Evolutionary conservation across 257 asterid species (phyloP).

Genomic region (Knoxia roxburghii): DNA sequence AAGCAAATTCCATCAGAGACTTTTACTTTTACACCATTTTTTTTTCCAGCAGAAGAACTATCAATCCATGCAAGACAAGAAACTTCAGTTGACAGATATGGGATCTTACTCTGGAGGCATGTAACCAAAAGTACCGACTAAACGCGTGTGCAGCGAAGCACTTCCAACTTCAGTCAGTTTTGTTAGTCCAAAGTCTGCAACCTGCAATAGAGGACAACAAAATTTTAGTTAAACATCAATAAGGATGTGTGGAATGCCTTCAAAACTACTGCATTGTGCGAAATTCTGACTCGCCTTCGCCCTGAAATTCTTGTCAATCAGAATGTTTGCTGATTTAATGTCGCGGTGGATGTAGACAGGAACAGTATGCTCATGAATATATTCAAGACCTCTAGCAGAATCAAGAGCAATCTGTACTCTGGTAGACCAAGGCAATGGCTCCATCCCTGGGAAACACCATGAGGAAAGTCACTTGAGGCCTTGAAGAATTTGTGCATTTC

Average conservation of each 20-base stretch:
- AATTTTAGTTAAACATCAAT: background rate
- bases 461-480: slow-evolving; percentile 4
- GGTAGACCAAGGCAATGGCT: slow-evolving; percentile 60
- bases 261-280: background rate
- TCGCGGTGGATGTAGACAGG: slow-evolving; percentile 87
- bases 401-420: slow-evolving; percentile 86
- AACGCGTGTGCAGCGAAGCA: slow-evolving; percentile 63
- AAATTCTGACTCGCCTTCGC: slow-evolving; percentile 51
- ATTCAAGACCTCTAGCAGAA: slow-evolving; percentile 93
- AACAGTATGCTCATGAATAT: slow-evolving; percentile 88
- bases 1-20: slow-evolving; percentile 3
- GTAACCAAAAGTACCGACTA: slow-evolving; percentile 85
- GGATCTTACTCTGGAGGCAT: slow-evolving; percentile 81
- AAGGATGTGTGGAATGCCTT: background rate
- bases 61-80: background rate
- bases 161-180: slow-evolving; percentile 72
- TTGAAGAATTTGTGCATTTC: background rate
- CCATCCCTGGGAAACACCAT: slow-evolving; percentile 29
- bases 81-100: no score
- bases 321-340: slow-evolving; percentile 70
- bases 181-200: slow-evolving; percentile 84
- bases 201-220: slow-evolving; percentile 31
- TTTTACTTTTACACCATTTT: background rate
- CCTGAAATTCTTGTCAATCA: slow-evolving; percentile 62
- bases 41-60: background rate